Conservation (phyloP, 1,284 basidiomycete genomes). For the Ceratobasidium sp. region DNA sequence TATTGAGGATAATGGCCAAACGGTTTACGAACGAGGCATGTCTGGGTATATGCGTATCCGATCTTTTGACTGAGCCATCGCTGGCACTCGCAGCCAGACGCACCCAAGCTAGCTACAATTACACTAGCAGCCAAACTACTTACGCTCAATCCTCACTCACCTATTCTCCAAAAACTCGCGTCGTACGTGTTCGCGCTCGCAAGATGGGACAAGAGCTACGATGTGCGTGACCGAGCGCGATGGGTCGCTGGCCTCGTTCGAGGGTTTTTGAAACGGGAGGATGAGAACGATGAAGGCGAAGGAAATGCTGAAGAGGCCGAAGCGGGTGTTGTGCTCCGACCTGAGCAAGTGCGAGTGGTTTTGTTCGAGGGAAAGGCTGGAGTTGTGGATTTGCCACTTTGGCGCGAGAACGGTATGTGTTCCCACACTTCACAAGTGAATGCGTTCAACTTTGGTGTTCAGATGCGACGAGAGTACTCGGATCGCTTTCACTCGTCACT, state of each 20-base stretch:
- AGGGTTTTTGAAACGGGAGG: slow-evolving; percentile 55
- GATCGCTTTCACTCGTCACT: slow-evolving; percentile 64
- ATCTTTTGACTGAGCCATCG: background rate
- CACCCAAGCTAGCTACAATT: slow-evolving; percentile 81
- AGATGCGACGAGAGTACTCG: slow-evolving; percentile 55
- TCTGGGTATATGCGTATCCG: background rate
- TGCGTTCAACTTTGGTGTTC: slow-evolving; percentile 33
- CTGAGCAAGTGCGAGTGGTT: slow-evolving; percentile 80
- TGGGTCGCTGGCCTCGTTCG: slow-evolving; percentile 76
- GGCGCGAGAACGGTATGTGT: slow-evolving; percentile 49
- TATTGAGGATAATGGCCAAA: slow-evolving; percentile 76
- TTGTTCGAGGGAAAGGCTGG: slow-evolving; percentile 73
- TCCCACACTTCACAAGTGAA: background rate
- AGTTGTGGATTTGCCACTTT: slow-evolving; percentile 22
- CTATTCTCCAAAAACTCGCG: slow-evolving; percentile 57
- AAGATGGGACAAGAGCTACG: slow-evolving; percentile 84
- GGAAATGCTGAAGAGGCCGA: slow-evolving; percentile 35
- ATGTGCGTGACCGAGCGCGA: slow-evolving; percentile 85
- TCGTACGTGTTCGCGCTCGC: slow-evolving; percentile 84
- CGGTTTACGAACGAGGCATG: slow-evolving; percentile 74
- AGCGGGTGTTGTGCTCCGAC: slow-evolving; percentile 74
- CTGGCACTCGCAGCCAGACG: slow-evolving; percentile 53
- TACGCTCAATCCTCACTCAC: slow-evolving; percentile 66
- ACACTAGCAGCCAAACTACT: slow-evolving; percentile 85
- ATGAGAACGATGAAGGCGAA: slow-evolving; percentile 46